Evolutionary conservation across 2,329 filamentous ascomycete species (phyloP).

Genomic region (Grosmannia serpens): DNA sequence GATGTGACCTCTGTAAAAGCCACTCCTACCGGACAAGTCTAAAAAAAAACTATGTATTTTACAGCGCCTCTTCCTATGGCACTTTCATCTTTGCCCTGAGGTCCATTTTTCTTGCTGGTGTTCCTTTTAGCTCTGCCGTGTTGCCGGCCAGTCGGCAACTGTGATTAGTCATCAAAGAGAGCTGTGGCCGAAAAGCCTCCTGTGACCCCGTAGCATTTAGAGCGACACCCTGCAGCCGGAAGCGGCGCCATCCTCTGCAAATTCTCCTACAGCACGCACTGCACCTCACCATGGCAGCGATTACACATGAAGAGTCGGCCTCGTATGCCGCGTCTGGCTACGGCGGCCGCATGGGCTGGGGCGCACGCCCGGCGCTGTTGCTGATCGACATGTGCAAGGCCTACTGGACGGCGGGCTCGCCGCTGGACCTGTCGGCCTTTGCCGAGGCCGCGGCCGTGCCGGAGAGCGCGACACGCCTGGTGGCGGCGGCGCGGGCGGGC

Average conservation of each 20-base stretch:
- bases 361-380: slow-evolving; percentile 27
- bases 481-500: slow-evolving; percentile 26
- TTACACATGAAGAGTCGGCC: slow-evolving; percentile 1
- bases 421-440: slow-evolving; percentile 27
- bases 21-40: too few relatives aligned
- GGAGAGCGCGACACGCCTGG: slow-evolving; percentile 25
- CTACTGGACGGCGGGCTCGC: slow-evolving; percentile 31
- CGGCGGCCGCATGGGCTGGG: slow-evolving; percentile 32
- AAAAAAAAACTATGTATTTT: too few relatives aligned
- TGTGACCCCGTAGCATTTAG: too few relatives aligned
- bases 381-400: slow-evolving; percentile 35
- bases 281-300: neutral
- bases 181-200: too few relatives aligned
- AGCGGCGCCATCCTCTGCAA: neutral
- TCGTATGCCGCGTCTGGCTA: slow-evolving; percentile 25
- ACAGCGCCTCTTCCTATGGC: too few relatives aligned
- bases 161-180: neutral
- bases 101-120: too few relatives aligned
- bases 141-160: neutral
- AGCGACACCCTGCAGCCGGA: neutral
- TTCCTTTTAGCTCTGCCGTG: too few relatives aligned
- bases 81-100: too few relatives aligned
- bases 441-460: slow-evolving; percentile 23
- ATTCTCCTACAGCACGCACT: neutral
- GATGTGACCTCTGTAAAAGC: too few relatives aligned